phyloP scores from a whole-genome alignment of 331 rosid species.

The Acacia pycnantha region DNA sequence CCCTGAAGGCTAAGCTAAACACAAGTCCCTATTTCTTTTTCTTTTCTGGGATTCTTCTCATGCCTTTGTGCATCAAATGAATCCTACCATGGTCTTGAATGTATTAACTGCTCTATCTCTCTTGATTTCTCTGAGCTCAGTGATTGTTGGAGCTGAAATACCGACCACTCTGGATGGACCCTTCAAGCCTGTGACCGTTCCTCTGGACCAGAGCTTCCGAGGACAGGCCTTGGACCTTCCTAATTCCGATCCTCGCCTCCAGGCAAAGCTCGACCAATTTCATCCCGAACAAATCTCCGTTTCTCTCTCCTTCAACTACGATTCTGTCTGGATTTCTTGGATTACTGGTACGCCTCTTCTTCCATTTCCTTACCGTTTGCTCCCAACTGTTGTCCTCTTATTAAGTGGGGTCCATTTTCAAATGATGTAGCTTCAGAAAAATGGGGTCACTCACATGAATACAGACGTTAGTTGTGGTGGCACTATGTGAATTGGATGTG shows the following conservation, averaged over 20 bases:
- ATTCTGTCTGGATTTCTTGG: slow-evolving; percentile 90
- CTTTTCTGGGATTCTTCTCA: slow-evolving; percentile 3
- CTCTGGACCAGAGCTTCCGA: slow-evolving; percentile 66
- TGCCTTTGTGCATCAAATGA: neutral
- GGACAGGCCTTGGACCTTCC: slow-evolving; percentile 79
- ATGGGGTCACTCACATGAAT: neutral
- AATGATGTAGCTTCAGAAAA: neutral
- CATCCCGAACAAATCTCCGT: slow-evolving; percentile 83
- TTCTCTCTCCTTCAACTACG: slow-evolving; percentile 64
- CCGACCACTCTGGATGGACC: slow-evolving; percentile 81
- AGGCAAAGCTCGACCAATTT: slow-evolving; percentile 49
- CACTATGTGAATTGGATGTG: neutral
- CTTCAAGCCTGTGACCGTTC: slow-evolving; percentile 77
- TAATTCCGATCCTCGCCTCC: slow-evolving; percentile 66
- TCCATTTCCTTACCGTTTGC: neutral
- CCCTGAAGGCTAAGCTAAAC: neutral
- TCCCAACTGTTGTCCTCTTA: neutral
- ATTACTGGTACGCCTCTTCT: slow-evolving; percentile 56
- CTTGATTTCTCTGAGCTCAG: slow-evolving; percentile 33
- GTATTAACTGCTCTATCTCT: slow-evolving; percentile 19
- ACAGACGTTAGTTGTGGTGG: neutral
- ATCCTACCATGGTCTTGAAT: slow-evolving; percentile 39
- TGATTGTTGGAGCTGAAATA: slow-evolving; percentile 37
- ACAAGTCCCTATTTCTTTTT: neutral
- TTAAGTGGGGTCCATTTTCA: neutral